These are phyloP conservation scores for Chalciporus piperatus DNA, from an alignment of 768 basidiomycete genomes.

Conservation along the genomic window DNA sequence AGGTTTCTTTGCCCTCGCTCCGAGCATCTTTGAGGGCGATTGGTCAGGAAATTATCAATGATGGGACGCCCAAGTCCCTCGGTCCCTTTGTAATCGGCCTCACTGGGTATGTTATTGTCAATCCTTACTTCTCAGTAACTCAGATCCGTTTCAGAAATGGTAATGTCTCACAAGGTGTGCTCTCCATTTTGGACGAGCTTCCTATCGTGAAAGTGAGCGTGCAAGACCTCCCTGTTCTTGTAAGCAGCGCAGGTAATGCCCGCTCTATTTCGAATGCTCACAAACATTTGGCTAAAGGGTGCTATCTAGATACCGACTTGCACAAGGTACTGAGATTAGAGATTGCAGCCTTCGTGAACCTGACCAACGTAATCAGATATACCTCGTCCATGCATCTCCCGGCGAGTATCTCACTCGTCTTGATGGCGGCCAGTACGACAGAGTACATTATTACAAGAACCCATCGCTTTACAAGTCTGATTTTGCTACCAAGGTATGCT, in stretches of 20 bases:
- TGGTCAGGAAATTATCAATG: constrained; percentile 50
- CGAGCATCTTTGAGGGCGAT: constrained; percentile 54
- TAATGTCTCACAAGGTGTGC: constrained; percentile 76
- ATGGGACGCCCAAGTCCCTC: constrained; percentile 58
- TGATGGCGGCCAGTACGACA: constrained; percentile 56
- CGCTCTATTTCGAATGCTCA: neutral
- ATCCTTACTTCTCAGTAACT: neutral
- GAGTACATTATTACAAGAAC: constrained; percentile 69
- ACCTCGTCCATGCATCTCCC: constrained; percentile 69
- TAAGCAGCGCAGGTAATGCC: constrained; percentile 47
- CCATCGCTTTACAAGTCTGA: constrained; percentile 64
- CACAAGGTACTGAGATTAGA: constrained; percentile 49
- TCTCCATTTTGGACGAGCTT: constrained; percentile 69
- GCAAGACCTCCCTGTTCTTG: constrained; percentile 55
- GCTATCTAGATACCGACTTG: constrained; percentile 46
- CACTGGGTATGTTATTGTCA: constrained; percentile 59
- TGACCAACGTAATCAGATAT: constrained; percentile 46
- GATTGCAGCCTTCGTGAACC: neutral
- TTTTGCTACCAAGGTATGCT: constrained; percentile 63
- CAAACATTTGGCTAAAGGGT: constrained; percentile 2
- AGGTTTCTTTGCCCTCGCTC: constrained; percentile 53
- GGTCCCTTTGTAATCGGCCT: constrained; percentile 82
- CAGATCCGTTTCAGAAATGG: constrained; percentile 51
- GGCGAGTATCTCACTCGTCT: constrained; percentile 64
- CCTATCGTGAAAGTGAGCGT: constrained; percentile 59